Percentiles rank a stretch among this genome's conserved stretches.
These are phyloP conservation scores for Cladorrhinum samala DNA, from an alignment of 495 filamentous ascomycete genomes.

Conservation along the genomic window DNA sequence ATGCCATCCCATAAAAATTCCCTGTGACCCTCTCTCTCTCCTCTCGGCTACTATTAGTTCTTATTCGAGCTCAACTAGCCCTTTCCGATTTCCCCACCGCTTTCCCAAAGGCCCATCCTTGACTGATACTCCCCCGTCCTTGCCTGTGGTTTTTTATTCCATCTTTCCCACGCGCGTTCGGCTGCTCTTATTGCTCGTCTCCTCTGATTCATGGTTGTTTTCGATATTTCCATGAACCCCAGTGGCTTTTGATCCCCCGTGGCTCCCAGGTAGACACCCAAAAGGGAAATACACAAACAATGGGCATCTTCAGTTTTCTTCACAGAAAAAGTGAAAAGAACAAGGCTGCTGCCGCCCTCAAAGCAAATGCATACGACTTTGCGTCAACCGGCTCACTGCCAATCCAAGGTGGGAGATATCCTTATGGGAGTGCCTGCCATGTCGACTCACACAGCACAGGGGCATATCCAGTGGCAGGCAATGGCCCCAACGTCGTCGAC, in stretches of 20 bases:
- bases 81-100: neutral
- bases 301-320: conserved; percentile 41
- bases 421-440: no score
- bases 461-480: conserved; percentile 26
- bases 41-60: neutral
- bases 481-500: conserved; percentile 24
- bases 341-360: conserved; percentile 23
- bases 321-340: conserved; percentile 25
- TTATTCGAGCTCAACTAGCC: neutral
- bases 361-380: conserved; percentile 26
- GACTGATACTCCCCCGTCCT: neutral
- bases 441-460: conserved; percentile 8
- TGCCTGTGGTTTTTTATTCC: neutral
- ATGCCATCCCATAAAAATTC: neutral
- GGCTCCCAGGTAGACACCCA: neutral
- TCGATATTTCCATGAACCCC: neutral
- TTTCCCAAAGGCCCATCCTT: neutral
- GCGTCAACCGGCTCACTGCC: conserved; percentile 22
- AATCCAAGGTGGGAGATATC: conserved; percentile 30
- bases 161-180: neutral
- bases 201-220: neutral
- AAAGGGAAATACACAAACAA: conserved; percentile 24
- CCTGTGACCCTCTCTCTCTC: neutral
- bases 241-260: neutral
- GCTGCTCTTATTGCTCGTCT: neutral